Conservation (phyloP, 2,329 filamentous ascomycete species). For the Hymenoscyphus scutula region DNA sequence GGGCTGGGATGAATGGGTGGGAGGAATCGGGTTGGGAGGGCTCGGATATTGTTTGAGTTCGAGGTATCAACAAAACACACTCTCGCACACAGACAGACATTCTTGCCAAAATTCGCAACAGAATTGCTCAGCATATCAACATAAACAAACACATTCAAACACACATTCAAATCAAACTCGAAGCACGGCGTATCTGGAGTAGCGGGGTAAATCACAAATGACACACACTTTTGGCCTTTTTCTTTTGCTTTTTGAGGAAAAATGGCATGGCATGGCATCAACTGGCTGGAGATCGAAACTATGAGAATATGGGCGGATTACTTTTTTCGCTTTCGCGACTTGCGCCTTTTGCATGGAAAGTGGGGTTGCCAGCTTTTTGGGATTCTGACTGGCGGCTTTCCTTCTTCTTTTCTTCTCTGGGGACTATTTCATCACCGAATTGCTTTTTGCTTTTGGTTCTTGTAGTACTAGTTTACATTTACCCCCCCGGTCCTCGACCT, state of each 20-base stretch:
- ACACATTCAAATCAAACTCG: neutral
- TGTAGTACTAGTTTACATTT: slow-evolving; percentile 1
- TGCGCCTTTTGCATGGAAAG: no score
- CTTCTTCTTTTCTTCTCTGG: neutral
- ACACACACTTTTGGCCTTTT: neutral
- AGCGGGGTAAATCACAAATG: neutral
- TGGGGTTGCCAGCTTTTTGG: no score
- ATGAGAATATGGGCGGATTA: neutral
- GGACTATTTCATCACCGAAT: neutral
- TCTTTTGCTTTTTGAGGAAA: neutral
- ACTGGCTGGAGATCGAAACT: neutral
- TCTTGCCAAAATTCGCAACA: neutral
- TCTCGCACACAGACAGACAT: neutral
- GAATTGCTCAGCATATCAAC: neutral
- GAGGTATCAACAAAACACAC: neutral
- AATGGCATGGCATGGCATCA: neutral
- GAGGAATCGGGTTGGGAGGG: neutral
- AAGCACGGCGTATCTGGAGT: neutral
- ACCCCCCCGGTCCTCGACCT: neutral
- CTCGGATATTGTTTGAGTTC: neutral
- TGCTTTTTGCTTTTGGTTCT: neutral
- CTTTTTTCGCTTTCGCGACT: no score
- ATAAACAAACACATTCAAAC: neutral
- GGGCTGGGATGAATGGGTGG: neutral
- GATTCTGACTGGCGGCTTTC: no score